Conservation (phyloP, 2,329 filamentous ascomycete species). For the Monosporascus sp. region DNA sequence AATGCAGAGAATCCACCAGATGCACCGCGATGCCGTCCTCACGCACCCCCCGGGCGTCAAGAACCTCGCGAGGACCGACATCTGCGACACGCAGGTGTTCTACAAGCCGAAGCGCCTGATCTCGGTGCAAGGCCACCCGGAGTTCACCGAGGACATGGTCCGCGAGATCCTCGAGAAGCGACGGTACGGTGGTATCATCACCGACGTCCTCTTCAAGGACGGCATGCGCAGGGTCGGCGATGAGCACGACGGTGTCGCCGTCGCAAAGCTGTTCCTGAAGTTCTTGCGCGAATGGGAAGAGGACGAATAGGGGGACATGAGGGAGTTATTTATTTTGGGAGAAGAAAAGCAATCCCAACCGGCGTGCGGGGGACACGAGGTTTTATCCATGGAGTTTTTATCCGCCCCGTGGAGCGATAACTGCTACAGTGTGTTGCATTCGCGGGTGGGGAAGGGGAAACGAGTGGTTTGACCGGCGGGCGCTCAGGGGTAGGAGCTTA, state of each 20-base stretch:
- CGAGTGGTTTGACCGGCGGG: neutral
- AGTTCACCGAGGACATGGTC: conserved; percentile 71
- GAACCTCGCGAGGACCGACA: conserved; percentile 58
- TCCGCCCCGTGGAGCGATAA: no score
- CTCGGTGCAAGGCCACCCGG: conserved; percentile 81
- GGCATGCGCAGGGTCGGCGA: conserved; percentile 61
- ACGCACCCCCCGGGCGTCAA: conserved; percentile 58
- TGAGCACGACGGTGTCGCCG: conserved; percentile 73
- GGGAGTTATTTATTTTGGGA: neutral
- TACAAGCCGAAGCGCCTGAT: conserved; percentile 63
- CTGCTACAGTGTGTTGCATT: no score
- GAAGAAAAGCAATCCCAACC: no score
- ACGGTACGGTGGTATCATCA: conserved; percentile 63
- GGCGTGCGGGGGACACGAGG: no score
- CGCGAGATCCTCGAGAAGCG: conserved; percentile 61
- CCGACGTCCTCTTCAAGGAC: conserved; percentile 63
- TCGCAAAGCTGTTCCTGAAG: conserved; percentile 68
- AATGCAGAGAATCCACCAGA: conserved; percentile 67
- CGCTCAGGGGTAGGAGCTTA: neutral
- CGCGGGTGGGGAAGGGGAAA: neutral
- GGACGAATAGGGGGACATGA: neutral
- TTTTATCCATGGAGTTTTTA: no score
- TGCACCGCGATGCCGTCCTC: conserved; percentile 77
- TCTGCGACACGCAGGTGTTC: conserved; percentile 76
- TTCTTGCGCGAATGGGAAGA: conserved; percentile 61